Percentiles rank a stretch among this genome's conserved stretches.
Evolutionary conservation across 1,284 basidiomycete species (phyloP).

Genomic region (Fomitopsis pinicola): DNA sequence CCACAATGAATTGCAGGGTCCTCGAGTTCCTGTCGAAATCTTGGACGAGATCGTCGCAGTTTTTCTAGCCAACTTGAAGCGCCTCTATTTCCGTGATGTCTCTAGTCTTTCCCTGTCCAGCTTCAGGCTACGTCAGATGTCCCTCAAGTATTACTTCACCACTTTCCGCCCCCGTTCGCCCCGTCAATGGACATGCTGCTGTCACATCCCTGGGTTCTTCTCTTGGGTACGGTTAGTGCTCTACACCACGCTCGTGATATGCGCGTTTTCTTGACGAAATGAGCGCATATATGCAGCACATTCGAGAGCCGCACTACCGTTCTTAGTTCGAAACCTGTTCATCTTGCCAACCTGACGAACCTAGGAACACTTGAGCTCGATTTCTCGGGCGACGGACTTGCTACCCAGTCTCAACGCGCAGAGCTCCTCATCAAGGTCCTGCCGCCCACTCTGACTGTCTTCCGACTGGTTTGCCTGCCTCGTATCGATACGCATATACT

Average conservation of each 20-base stretch:
- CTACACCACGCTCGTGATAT: background rate
- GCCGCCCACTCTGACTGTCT: constrained; percentile 26
- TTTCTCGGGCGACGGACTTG: constrained; percentile 22
- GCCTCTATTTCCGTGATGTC: constrained; percentile 29
- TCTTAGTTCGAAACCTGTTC: constrained; percentile 12
- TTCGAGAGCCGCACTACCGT: constrained; percentile 13
- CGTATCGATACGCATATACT: constrained; percentile 49
- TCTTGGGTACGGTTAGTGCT: constrained; percentile 26
- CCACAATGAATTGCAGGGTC: background rate
- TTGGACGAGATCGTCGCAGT: constrained; percentile 37
- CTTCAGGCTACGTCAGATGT: constrained; percentile 36
- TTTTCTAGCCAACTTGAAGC: constrained; percentile 18
- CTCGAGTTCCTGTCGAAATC: constrained; percentile 37
- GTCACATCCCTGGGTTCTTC: constrained; percentile 17
- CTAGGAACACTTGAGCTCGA: constrained; percentile 20
- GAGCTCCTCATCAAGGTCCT: constrained; percentile 23
- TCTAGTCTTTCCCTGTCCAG: constrained; percentile 37
- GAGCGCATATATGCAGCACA: constrained; percentile 23
- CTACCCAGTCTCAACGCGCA: constrained; percentile 21
- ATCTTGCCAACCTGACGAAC: constrained; percentile 13
- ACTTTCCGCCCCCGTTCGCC: constrained; percentile 24
- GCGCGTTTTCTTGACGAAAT: constrained; percentile 9
- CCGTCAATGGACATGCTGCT: constrained; percentile 22
- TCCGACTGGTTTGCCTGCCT: constrained; percentile 49
- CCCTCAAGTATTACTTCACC: constrained; percentile 37